Base-by-base conservation (phyloP, 257 asterid species). In the Scutellaria galericulata region DNA sequence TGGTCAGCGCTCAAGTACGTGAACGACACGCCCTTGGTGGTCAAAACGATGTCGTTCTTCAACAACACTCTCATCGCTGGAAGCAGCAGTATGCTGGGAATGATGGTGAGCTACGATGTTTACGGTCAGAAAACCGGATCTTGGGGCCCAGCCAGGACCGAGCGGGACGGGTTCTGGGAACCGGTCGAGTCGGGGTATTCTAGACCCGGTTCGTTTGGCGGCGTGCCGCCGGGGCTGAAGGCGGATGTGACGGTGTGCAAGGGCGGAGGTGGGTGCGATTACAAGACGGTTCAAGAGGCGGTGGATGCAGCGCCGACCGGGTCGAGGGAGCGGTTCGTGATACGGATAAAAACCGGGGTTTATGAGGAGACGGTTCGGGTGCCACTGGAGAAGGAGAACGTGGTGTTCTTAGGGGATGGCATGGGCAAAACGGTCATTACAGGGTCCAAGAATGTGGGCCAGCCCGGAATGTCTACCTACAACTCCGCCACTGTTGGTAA, bases 131-230 rank as follows among this genome's bases (percentile, higher is more conserved):
- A 76, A 7, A 84, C 81, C 58, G 72, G 53, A 52, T 70, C 66
- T 1, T 89, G 96, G 93, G 79, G 73, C 54, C 79, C 73, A 58
- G 70, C 81, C 7, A 77, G 70, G 15, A 89, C 96, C 4, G 93
- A 87, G 80, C 61, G 96, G 22, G 85, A 78, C 46, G 90, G 90
- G n/a, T 79, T 83, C 76, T 89, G 96, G 96, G 96, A 79, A 35
- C 64, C 66, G 31, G 78, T 55, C 12, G 13, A 12, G 20, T 27
- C 83, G 5, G 75, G 20, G 1, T 35, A 20, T 0, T 44, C 70
- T 2, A 11, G 50, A 5, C 27, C 27, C 27, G 27, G 27, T 24
- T 24, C 27, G 27, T 14, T 7, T 0, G 81, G 78, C 2, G 77
- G 87, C 1, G 81, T 82, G 18, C 85, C 80, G 1, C 0, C 54